phyloP scores from a whole-genome alignment of 345 rosid species.

The Viola odorata region DNA sequence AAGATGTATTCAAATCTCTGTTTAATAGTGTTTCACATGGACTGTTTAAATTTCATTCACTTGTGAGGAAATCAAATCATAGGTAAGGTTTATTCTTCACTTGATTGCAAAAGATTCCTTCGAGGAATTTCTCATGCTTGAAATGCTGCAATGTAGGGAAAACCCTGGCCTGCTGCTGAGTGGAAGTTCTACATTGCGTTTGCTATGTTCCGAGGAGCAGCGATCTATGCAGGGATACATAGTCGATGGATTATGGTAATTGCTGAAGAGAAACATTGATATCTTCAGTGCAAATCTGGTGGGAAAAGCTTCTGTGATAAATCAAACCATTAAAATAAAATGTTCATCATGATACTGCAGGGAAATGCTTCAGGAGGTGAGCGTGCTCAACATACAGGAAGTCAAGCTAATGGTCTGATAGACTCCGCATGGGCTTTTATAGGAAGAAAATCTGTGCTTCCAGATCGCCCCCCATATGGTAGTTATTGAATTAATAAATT shows the following conservation, averaged over 20 bases:
- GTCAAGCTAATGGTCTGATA: constrained; percentile 53
- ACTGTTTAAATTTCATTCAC: background rate
- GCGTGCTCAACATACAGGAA: constrained; percentile 62
- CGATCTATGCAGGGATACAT: constrained; percentile 72
- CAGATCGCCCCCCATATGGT: constrained; percentile 71
- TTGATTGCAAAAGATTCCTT: background rate
- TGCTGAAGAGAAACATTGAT: background rate
- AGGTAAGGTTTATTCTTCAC: background rate
- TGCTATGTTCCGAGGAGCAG: constrained; percentile 81
- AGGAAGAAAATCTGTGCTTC: constrained; percentile 54
- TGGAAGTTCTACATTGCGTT: constrained; percentile 97
- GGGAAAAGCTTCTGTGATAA: constrained; percentile 1
- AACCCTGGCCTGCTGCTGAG: constrained; percentile 72
- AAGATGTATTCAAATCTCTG: constrained; percentile 23
- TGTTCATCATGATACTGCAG: constrained; percentile 33
- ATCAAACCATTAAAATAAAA: background rate
- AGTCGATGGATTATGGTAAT: constrained; percentile 87
- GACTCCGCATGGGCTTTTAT: constrained; percentile 58
- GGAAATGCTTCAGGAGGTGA: constrained; percentile 96
- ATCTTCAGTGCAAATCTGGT: background rate
- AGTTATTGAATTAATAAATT: constrained; percentile 8
- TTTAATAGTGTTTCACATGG: background rate
- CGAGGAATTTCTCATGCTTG: background rate
- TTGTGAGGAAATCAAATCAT: constrained; percentile 1
- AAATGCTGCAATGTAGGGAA: constrained; percentile 50